A percentile compares a stretch with the other conserved stretches of the same genome.
Conservation (phyloP, 176 grass and related monocot genomes). For the Aegilops umbellulata region DNA sequence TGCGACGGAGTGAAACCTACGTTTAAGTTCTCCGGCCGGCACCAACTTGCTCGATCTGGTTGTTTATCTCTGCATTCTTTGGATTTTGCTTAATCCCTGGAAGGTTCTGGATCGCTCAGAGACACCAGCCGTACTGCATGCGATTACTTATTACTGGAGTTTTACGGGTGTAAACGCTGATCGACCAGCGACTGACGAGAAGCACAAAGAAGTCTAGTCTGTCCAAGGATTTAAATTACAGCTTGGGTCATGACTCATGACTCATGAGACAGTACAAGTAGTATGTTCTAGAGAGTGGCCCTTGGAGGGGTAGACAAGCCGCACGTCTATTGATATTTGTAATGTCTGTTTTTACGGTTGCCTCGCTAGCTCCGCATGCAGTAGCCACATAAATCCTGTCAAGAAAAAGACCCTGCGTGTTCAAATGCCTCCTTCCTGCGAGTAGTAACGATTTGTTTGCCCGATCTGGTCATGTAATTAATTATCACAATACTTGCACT, state of each 20-base stretch:
- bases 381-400: background rate
- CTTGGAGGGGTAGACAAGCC: background rate
- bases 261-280: background rate
- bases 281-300: background rate
- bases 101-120: background rate
- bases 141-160: background rate
- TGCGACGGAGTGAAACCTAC: too few relatives aligned
- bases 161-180: background rate
- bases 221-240: slow-evolving; percentile 6
- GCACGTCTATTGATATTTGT: background rate
- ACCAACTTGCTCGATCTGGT: too few relatives aligned
- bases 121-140: background rate
- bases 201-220: background rate
- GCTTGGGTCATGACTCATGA: background rate
- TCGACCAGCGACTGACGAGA: background rate
- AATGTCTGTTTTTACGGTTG: background rate
- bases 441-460: too few relatives aligned
- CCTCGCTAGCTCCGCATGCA: background rate
- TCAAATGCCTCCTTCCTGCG: too few relatives aligned
- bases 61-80: too few relatives aligned
- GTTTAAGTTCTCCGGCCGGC: too few relatives aligned
- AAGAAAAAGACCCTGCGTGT: too few relatives aligned
- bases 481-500: too few relatives aligned
- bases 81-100: background rate
- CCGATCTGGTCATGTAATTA: too few relatives aligned